Evolutionary conservation across 257 asterid genomes (phyloP).

Genomic region (Orobanche coerulescens): DNA sequence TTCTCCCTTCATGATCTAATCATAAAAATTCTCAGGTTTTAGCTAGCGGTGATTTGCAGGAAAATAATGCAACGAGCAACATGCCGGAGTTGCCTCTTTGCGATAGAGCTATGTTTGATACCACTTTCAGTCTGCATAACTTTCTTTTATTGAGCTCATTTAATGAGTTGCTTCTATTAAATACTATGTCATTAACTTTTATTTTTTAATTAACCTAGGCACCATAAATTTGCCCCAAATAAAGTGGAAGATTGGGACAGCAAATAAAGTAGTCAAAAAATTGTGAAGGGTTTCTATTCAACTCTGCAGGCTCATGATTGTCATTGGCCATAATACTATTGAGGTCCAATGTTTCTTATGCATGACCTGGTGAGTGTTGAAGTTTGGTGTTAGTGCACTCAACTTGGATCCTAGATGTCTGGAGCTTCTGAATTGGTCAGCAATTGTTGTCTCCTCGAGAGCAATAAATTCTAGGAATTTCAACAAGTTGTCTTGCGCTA

Average conservation of each 20-base stretch:
- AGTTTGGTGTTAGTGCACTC: neutral
- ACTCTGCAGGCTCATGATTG: conserved; percentile 81
- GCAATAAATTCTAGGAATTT: neutral
- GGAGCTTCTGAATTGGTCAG: neutral
- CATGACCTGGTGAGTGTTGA: conserved; percentile 75
- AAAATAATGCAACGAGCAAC: no score
- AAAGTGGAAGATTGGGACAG: conserved; percentile 65
- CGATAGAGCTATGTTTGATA: no score
- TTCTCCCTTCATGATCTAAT: no score
- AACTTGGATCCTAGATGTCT: conserved; percentile 2
- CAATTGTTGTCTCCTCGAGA: neutral
- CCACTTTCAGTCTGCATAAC: no score
- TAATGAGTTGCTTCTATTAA: no score
- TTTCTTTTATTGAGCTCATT: no score
- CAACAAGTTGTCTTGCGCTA: neutral
- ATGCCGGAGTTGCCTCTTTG: no score
- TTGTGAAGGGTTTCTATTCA: conserved; percentile 76
- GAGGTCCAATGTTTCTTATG: conserved; percentile 93
- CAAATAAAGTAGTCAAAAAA: conserved; percentile 54
- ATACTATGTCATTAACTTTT: no score
- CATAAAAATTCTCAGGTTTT: no score
- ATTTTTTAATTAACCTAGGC: no score
- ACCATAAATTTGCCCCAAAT: no score
- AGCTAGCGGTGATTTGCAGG: no score
- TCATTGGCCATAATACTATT: conserved; percentile 95